Base-by-base conservation (phyloP, 2,329 filamentous ascomycete species). In the Dactylellina parvicollis region DNA sequence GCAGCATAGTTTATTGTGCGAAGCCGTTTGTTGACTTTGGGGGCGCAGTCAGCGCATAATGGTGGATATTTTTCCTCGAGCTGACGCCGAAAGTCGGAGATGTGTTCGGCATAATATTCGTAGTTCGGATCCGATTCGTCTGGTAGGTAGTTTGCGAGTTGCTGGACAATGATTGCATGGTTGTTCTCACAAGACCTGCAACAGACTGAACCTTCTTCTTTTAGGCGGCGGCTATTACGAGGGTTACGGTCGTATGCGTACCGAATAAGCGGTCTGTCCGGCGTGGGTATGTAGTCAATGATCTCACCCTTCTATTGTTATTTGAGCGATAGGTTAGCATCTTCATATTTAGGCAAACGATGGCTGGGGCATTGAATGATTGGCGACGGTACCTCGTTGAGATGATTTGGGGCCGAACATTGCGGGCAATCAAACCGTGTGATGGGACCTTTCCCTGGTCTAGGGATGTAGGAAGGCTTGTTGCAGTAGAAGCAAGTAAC, bases 31-130 rank as follows among this genome's bases (percentile, higher is more conserved):
- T 89, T 86, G 20, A 94, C 93, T 73, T 84, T 87, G 4, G 89
- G 90, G 75, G 91, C 90, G 80, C 95, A 99, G 47, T 87, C 84
- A 75, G 86, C 86, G 82, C 95, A 99, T 69, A 96, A 89, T 79
- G 95, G 92, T 0, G 95, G 95, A 79, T 97, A 98, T 54, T 90
- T 86, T 77, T 87, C 84, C 82, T 97, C 93, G 16, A 97, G 84
- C 56, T 88, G 85, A 74, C 84, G 85, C 74, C 89, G 88, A 80
- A 90, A 96, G 2, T 76, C 75, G 38, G 61, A 64, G 14, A 75
- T 71, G 16, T 74, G 60, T 49, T 75, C 75, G 26, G 75, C 69
- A 34, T 75, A 60, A 30, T 77, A 69, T 30, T 76, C 73, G 65
- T 77, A 76, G 44, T 83, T 82, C 0, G 85, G 82, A 69, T 89